Base-by-base conservation (phyloP, 2,329 filamentous ascomycete species). In the Xylaria polymorpha region DNA sequence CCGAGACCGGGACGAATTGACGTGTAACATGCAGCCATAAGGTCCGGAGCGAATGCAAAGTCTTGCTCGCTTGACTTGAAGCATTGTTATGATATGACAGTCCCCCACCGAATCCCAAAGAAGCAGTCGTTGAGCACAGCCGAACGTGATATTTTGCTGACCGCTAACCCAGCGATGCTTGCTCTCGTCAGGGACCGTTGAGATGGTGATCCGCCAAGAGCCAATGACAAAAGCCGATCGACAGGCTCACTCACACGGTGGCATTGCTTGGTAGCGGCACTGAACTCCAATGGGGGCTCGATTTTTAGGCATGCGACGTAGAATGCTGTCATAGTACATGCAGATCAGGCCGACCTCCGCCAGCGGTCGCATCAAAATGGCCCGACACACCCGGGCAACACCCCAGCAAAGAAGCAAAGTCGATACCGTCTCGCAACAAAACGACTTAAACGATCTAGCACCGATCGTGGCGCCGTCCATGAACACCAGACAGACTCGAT, bases 211-310 rank as follows among this genome's bases (percentile, higher is more conserved):
- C 44, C 37, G 22, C 25, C 25, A 59, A 32, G 35, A 29, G 18
- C 61, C 61, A 68, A 68, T 68, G 32, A 22, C 58, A 37, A 62
- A 35, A 35, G 7, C 58, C 37, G 56, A 68, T 68, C 61, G 66
- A 61, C 66, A 37, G 25, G 25, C 58, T 62, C 62, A 22, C 63
- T 39, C 55, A 41, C 62, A 65, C 51, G 32, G 6, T 58, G 51
- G 39, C 4, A 56, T 46, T 20, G n/a, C n/a, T 32, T 32, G 48
- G 43, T 55, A 55, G 37, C 22, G 22, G 56, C 66, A 61, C 41
- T 35, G 41, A 22, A 51, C 53, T 20, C 58, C 46, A 56, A 63
- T 63, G 15, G 44, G 58, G 39, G 39, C 60, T 20, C 41, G n/a
- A 25, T 29, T 29, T 29, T 15, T 15, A 25, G 18, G 41, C 64